Conservation (phyloP, 441 rosid genomes). For the Populus hybrid region DNA sequence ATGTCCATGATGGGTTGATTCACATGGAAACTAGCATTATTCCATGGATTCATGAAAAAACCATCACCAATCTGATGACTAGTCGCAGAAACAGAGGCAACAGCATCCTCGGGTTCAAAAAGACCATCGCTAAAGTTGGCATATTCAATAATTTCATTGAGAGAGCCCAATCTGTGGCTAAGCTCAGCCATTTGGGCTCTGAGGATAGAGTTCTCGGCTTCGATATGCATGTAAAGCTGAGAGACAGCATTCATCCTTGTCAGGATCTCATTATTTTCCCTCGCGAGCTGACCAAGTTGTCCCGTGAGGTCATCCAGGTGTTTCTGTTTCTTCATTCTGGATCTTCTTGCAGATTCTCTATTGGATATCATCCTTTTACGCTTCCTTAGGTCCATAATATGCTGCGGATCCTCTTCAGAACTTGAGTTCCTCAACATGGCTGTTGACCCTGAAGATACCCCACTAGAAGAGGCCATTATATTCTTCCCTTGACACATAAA, state of each 20-base stretch:
- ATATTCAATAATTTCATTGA: slow-evolving; percentile 49
- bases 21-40: slow-evolving; percentile 18
- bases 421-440: slow-evolving; percentile 29
- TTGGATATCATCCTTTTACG: slow-evolving; percentile 69
- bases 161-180: slow-evolving; percentile 45
- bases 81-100: not conserved
- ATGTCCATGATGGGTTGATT: slow-evolving; percentile 46
- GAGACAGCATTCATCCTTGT: slow-evolving; percentile 36
- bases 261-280: slow-evolving; percentile 41
- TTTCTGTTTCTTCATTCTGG: slow-evolving; percentile 74
- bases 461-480: slow-evolving; percentile 49
- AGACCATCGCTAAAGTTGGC: slow-evolving; percentile 15
- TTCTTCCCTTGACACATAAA: slow-evolving; percentile 21
- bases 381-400: slow-evolving; percentile 55
- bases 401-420: slow-evolving; percentile 49
- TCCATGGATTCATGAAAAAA: slow-evolving; percentile 36
- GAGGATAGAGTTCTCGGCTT: slow-evolving; percentile 60
- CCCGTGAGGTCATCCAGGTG: slow-evolving; percentile 51
- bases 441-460: slow-evolving; percentile 41
- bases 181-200: slow-evolving; percentile 65
- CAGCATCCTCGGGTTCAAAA: slow-evolving; percentile 2
- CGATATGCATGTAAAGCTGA: slow-evolving; percentile 40
- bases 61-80: slow-evolving; percentile 24
- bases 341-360: slow-evolving; percentile 78
- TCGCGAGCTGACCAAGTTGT: slow-evolving; percentile 38